These are phyloP conservation scores for Penicillium pancosmium DNA, from an alignment of 495 filamentous ascomycete genomes.

Conservation along the genomic window DNA sequence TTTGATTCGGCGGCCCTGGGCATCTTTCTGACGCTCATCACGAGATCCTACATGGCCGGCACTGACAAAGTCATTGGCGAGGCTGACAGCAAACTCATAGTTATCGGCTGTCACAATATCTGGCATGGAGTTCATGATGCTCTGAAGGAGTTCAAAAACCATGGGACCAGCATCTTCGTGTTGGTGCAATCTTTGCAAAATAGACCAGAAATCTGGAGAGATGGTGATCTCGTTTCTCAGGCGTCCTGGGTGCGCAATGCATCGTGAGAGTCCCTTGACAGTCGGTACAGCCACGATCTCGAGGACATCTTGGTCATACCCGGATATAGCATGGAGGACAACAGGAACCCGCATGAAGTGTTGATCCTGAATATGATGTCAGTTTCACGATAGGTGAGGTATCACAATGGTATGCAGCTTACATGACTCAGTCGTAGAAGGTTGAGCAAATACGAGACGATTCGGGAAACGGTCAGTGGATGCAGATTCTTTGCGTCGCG, in stretches of 20 bases:
- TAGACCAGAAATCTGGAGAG: constrained; percentile 97
- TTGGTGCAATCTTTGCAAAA: constrained; percentile 72
- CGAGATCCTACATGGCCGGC: constrained; percentile 79
- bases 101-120: constrained; percentile 91
- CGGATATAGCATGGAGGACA: constrained; percentile 86
- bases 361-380: constrained; percentile 66
- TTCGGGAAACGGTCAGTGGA: constrained; percentile 75
- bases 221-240: constrained; percentile 91
- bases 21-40: constrained; percentile 79
- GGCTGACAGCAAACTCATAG: constrained; percentile 78
- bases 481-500: constrained; percentile 79
- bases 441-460: constrained; percentile 83
- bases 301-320: constrained; percentile 75
- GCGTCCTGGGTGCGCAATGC: constrained; percentile 72
- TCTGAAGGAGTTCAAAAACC: constrained; percentile 82
- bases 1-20: constrained; percentile 50
- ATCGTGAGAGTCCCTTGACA: constrained; percentile 76
- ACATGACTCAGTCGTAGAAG: constrained; percentile 87
- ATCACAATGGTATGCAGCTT: constrained; percentile 36
- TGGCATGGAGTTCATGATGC: constrained; percentile 64
- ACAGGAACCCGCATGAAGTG: constrained; percentile 92
- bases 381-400: constrained; percentile 24
- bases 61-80: constrained; percentile 88
- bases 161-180: constrained; percentile 68
- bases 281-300: constrained; percentile 74